A percentile compares a stretch with the other conserved stretches of the same genome.
Conservation (phyloP, 805 yeast genomes). For the Kurtzmaniella fragi region DNA sequence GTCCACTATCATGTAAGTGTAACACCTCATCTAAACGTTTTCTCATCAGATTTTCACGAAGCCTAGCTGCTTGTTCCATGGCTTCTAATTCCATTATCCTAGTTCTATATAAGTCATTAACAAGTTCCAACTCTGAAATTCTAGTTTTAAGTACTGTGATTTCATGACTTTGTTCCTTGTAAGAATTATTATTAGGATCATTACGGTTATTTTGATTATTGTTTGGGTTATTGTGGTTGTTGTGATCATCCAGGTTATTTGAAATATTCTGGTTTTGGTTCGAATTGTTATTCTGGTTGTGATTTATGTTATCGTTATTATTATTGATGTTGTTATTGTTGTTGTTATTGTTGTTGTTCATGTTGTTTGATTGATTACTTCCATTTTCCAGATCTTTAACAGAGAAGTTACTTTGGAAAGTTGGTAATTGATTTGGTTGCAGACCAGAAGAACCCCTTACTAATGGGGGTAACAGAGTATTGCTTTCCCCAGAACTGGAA, state of each 20-base stretch:
- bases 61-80: slow-evolving; percentile 51
- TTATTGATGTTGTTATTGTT: slow-evolving; percentile 6
- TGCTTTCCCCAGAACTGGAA: slow-evolving; percentile 6
- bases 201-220: slow-evolving; percentile 9
- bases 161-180: slow-evolving; percentile 17
- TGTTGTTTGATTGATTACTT: slow-evolving; percentile 1
- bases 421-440: slow-evolving; percentile 22
- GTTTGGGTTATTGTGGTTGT: slow-evolving; percentile 8
- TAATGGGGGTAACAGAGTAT: slow-evolving; percentile 21
- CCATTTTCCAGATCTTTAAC: neutral
- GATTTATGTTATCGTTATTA: slow-evolving; percentile 5
- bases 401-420: slow-evolving; percentile 14
- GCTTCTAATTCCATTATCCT: slow-evolving; percentile 81
- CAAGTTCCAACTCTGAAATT: slow-evolving; percentile 83
- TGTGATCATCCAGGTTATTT: neutral
- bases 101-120: slow-evolving; percentile 80
- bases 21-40: slow-evolving; percentile 44
- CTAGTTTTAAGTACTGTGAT: slow-evolving; percentile 56
- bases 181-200: slow-evolving; percentile 6
- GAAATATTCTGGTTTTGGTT: slow-evolving; percentile 7
- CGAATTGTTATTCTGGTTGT: slow-evolving; percentile 2
- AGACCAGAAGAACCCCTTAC: slow-evolving; percentile 1
- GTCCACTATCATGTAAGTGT: slow-evolving; percentile 17
- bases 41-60: slow-evolving; percentile 44
- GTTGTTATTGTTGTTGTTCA: slow-evolving; percentile 6